A percentile compares a stretch with the other conserved stretches of the same genome.
phyloP scores from a whole-genome alignment of 2,329 filamentous ascomycete species.

The Septoria petroselini region DNA sequence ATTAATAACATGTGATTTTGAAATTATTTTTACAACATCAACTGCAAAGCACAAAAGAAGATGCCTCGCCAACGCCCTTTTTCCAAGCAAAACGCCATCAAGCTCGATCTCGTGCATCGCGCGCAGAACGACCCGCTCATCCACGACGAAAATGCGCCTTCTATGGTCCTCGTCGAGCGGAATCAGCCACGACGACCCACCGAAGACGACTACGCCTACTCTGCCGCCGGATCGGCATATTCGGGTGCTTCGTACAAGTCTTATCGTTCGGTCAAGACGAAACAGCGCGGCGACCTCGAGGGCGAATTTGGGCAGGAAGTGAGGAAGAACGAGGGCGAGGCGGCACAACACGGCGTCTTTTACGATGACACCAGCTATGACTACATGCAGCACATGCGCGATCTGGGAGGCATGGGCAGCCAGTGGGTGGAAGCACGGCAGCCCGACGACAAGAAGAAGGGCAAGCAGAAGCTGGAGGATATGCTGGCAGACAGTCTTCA shows the following conservation, averaged over 20 bases:
- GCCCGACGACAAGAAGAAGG: constrained; percentile 58
- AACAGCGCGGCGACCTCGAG: constrained; percentile 69
- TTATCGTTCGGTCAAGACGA: constrained; percentile 34
- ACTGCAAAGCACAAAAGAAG: constrained; percentile 38
- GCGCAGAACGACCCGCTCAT: constrained; percentile 97
- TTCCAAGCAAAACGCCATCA: constrained; percentile 88
- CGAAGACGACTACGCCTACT: constrained; percentile 31
- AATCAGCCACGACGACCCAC: constrained; percentile 27
- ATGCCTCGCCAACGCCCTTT: constrained; percentile 77
- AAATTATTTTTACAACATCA: not conserved
- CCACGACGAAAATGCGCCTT: constrained; percentile 81
- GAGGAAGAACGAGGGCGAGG: constrained; percentile 90
- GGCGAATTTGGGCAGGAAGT: constrained; percentile 66
- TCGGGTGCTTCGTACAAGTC: constrained; percentile 31
- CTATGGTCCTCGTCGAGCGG: constrained; percentile 81
- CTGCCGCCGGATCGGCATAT: constrained; percentile 38
- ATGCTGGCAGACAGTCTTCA: constrained; percentile 61
- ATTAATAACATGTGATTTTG: not conserved
- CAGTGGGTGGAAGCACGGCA: constrained; percentile 72
- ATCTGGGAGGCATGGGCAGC: constrained; percentile 64
- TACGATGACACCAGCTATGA: constrained; percentile 95
- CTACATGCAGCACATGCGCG: constrained; percentile 98
- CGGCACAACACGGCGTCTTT: constrained; percentile 88
- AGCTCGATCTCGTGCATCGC: constrained; percentile 91
- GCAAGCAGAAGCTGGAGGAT: constrained; percentile 78